Base-by-base conservation (phyloP, 2,329 filamentous ascomycete genomes). In the Fusarium sp. region DNA sequence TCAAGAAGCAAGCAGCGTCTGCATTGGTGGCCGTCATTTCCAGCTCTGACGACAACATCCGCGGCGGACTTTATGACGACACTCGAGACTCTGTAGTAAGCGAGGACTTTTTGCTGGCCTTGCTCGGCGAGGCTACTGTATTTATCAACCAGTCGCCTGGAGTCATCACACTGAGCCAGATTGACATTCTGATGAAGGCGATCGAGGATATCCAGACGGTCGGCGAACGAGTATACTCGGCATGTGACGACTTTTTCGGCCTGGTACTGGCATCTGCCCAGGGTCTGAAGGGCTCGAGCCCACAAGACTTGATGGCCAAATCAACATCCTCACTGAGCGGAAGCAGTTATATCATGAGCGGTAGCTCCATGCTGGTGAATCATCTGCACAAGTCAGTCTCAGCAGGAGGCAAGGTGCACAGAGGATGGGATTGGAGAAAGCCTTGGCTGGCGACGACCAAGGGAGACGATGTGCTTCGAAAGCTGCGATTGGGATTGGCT, bases 41-140 rank as follows among this genome's bases (percentile, higher is more conserved):
- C 63, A 97, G 94, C 80, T 93, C 96, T 3, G 93, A 94, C 66
- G 95, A 98, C 81, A 96, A 94, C 80, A 97, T 98, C 77, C 93
- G 94, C 66, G 96, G 96, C 65, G 96, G 96, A 1, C 86, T 98
- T 3, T 97, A 95, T 81, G 95, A 98, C 79, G 91, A 92, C 27
- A 89, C 90, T 20, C 90, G 94, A 14, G 93, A 95, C 79, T 92
- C 94, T 1, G 94, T 97, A 8, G 93, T 98, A 20, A 94, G 94
- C 77, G 94, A 97, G 71, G 96, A 98, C 77, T 95, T 95, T 62
- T 84, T 98, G 25, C 87, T 98, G 10, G 91, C 93, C 4, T 86
- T 98, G 16, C 88, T 98, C 1, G 95, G 95, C 61, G 96, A 98
- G 84, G 91, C 92, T 0, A 89, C 96, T 5, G 89, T 94, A 2